Percentiles rank a stretch among this genome's conserved stretches.
These are phyloP conservation scores for Fusarium equiseti DNA, from an alignment of 2,329 filamentous ascomycete species.

Conservation along the genomic window DNA sequence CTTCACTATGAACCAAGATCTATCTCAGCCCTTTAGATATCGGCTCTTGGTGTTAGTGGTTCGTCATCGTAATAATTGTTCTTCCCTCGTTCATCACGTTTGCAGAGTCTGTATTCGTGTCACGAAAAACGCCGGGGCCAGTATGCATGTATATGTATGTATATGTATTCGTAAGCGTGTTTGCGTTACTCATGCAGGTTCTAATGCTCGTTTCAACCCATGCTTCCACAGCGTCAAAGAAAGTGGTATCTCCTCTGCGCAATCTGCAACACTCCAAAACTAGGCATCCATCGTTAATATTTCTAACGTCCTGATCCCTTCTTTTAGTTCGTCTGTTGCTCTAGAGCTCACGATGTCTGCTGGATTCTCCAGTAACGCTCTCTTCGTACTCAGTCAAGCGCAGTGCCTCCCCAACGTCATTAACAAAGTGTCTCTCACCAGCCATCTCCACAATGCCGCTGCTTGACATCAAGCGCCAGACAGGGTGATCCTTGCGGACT, in stretches of 20 bases:
- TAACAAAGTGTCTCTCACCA: conserved; percentile 81
- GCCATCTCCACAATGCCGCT: conserved; percentile 88
- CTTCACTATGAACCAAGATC: not conserved
- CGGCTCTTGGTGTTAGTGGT: not conserved
- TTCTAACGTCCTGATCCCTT: not conserved
- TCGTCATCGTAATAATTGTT: not conserved
- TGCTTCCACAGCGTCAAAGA: not conserved
- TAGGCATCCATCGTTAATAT: not conserved
- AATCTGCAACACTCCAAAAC: conserved; percentile 5
- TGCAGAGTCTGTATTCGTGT: not conserved
- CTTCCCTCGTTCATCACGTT: not conserved
- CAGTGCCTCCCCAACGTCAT: conserved; percentile 86
- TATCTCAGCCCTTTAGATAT: not conserved
- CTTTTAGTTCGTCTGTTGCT: not conserved
- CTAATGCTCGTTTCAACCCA: conserved; percentile 10
- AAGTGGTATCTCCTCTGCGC: conserved; percentile 26
- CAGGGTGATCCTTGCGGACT: conserved; percentile 60
- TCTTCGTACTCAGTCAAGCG: conserved; percentile 81
- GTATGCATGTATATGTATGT: not conserved
- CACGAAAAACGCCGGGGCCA: not conserved
- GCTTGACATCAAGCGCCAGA: conserved; percentile 78
- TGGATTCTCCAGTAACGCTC: conserved; percentile 50
- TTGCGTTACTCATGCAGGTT: conserved; percentile 2
- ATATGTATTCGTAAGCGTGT: not conserved
- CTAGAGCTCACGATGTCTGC: conserved; percentile 24